These are phyloP conservation scores for Geosmithia morbida DNA, from an alignment of 2,329 filamentous ascomycete genomes.

Conservation along the genomic window DNA sequence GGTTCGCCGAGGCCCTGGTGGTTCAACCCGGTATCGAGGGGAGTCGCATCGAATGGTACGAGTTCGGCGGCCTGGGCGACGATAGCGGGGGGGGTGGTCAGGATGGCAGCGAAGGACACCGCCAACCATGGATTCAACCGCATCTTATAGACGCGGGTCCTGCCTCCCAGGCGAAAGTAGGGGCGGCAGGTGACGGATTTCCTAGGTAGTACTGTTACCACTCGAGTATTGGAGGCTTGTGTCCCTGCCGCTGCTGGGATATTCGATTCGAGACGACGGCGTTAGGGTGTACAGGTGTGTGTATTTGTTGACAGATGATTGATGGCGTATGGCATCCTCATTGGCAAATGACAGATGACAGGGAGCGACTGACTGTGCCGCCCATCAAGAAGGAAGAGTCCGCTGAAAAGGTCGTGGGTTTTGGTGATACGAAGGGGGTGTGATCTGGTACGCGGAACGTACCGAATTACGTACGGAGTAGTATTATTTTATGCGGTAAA, in stretches of 20 bases:
- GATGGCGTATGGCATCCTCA: neutral
- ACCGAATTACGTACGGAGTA: neutral
- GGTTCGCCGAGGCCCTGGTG: slow-evolving; percentile 5
- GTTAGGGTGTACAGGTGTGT: neutral
- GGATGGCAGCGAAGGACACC: slow-evolving; percentile 47
- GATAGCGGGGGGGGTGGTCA: slow-evolving; percentile 37
- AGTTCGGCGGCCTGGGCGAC: slow-evolving; percentile 49
- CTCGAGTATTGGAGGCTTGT: too few species aligned
- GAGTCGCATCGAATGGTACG: slow-evolving; percentile 7
- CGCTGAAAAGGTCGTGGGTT: neutral
- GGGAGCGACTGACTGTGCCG: neutral
- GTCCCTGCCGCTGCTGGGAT: too few species aligned
- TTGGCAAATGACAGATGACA: neutral
- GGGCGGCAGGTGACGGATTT: neutral
- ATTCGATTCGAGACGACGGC: neutral
- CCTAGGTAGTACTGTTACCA: neutral
- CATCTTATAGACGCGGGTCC: slow-evolving; percentile 17
- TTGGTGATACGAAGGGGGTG: neutral
- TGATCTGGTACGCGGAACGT: neutral
- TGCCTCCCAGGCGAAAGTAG: neutral
- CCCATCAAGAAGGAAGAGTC: neutral
- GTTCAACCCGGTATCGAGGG: slow-evolving; percentile 2
- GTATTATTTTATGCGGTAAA: neutral
- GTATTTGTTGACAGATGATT: neutral
- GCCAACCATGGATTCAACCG: slow-evolving; percentile 55